Conservation (phyloP, 129 eudicot genomes). For the Flaveria brownii region DNA sequence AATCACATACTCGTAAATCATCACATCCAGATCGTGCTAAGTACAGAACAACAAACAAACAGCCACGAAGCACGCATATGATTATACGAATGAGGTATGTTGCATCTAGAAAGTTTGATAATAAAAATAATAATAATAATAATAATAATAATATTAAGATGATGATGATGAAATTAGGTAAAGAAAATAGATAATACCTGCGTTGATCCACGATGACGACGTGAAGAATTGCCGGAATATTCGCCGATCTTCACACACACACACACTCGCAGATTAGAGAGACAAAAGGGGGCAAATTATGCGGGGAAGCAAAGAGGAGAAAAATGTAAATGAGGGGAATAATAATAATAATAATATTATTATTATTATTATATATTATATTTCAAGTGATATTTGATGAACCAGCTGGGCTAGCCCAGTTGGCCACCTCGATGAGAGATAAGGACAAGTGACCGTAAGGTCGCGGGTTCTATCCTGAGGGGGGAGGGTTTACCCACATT, state of each 20-base stretch:
- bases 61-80: background rate
- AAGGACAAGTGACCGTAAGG: no score
- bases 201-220: constrained; percentile 18
- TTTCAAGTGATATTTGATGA: background rate
- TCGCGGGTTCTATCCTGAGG: no score
- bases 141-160: background rate
- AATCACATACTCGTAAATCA: background rate
- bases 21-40: constrained; percentile 28
- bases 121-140: no score
- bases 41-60: background rate
- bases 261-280: constrained; percentile 10
- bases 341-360: background rate
- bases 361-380: background rate
- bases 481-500: no score
- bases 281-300: constrained; percentile 37
- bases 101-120: constrained; percentile 18
- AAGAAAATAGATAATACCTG: constrained; percentile 27
- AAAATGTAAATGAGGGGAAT: background rate
- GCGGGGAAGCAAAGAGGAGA: constrained; percentile 44
- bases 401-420: no score
- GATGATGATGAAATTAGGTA: constrained; percentile 15
- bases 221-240: constrained; percentile 18
- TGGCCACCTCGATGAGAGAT: no score
- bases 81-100: constrained; percentile 23
- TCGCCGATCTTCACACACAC: constrained; percentile 22